Evolutionary conservation across 1,139 yeast species (phyloP), one percentile per base, ranked within the genome.

Genomic region (Zygosaccharomyces sapae): DNA sequence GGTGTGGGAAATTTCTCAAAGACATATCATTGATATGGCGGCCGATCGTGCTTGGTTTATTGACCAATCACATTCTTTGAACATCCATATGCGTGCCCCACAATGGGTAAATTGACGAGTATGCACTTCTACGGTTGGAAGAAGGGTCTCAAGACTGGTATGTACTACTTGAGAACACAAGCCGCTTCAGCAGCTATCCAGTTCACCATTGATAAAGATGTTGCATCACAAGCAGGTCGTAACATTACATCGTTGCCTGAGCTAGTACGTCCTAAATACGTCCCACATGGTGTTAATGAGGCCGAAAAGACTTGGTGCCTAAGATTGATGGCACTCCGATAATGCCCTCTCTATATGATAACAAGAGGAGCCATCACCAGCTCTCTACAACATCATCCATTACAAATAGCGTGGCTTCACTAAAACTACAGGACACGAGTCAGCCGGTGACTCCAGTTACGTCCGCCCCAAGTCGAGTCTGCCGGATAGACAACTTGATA

Each of bases 51-150:
- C 92, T 40, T 88, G 95, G 25, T 92, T 80, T 70, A 83, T 92
- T 63, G 98, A 92, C 69, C 98, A 92, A 70, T 86, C 94, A 54
- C 97, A 92, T 71, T 82, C 94, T 47, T 74, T 92, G 77, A 92
- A 90, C 69, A 81, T 90, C 58, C 86, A 86, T 71, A 75, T 90
- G 68, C 81, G 79, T 65, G 80, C 83, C 97, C 97, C 43, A 86
- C 97, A 1, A 82, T 86, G 82, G 95, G 95, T 53, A 90, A 90
- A 68, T 76, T 92, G 56, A 90, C 97, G n/a, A 80, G 90, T 61
- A 90, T 90, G 94, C 97, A 92, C 69, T 92, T 92, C 73, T 88
- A 90, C 67, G 96, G 96, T 39, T 92, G 97, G 97, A 84, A 84
- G 70, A 86, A 83, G 73, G 98, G 97, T 40, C 77, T 92, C 65